Conservation (phyloP, 768 basidiomycete species). For the Boletus tylopilopsis region DNA sequence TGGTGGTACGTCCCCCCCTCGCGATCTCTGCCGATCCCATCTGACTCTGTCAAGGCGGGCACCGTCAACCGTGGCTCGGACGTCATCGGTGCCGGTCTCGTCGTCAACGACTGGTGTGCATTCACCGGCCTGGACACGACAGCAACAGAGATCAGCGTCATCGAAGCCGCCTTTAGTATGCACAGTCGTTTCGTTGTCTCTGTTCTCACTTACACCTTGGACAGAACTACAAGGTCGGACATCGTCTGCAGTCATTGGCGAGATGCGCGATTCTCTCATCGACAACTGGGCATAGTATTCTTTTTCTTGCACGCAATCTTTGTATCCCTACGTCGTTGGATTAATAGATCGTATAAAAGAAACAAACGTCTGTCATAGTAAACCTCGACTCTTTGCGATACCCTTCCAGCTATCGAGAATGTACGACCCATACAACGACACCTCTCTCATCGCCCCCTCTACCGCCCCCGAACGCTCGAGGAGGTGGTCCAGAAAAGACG, state of each 20-base stretch:
- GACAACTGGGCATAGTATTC: slow-evolving; percentile 75
- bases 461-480: slow-evolving; percentile 47
- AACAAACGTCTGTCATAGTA: slow-evolving; percentile 32
- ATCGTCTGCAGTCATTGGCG: slow-evolving; percentile 77
- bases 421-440: slow-evolving; percentile 54
- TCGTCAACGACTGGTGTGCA: slow-evolving; percentile 99
- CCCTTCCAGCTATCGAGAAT: slow-evolving; percentile 67
- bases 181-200: slow-evolving; percentile 14
- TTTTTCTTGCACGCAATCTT: slow-evolving; percentile 11
- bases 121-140: slow-evolving; percentile 99
- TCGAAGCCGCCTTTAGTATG: slow-evolving; percentile 96
- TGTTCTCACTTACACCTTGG: slow-evolving; percentile 3
- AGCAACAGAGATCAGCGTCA: slow-evolving; percentile 98
- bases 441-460: slow-evolving; percentile 48
- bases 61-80: slow-evolving; percentile 99
- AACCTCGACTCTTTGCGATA: slow-evolving; percentile 64
- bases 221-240: slow-evolving; percentile 84
- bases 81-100: slow-evolving; percentile 94
- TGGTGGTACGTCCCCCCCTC: slow-evolving; percentile 70
- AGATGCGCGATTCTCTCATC: slow-evolving; percentile 89
- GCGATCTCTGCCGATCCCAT: background rate
- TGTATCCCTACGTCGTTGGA: slow-evolving; percentile 20
- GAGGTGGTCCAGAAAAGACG: slow-evolving; percentile 62
- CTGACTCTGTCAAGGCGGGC: slow-evolving; percentile 61
- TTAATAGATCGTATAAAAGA: slow-evolving; percentile 11